Evolutionary conservation across 768 basidiomycete species (phyloP), one percentile per base, ranked within the genome.

Genomic region (Amylocystis lapponica): DNA sequence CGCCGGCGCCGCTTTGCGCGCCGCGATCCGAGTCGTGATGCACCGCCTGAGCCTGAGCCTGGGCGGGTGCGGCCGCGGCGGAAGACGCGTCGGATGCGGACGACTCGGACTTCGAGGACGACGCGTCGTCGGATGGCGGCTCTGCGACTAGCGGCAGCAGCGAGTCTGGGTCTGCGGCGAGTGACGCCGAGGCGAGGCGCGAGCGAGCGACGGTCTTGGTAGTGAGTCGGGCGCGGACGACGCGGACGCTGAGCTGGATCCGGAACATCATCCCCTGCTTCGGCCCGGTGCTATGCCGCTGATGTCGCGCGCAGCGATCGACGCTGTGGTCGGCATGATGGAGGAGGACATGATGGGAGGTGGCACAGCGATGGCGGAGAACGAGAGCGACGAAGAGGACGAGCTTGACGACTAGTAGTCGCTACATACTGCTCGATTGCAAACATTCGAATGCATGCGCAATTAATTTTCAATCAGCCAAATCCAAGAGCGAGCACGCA

Each of bases 251-350:
- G 72, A 72, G 35, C 63, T 86, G 16, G 68, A 76, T 32, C 72
- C 72, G 4, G 68, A 68, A 17, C 67, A 69, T 33, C 85, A 86
- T 57, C 83, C 83, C 2, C 61, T 86, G 2, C 61, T 86, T 43
- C 68, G 72, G 11, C 76, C 78, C 0, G 84, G 83, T 20, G 81
- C 81, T 10, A 72, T 86, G 71, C 82, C 81, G 4, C 66, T 68
- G 35, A 80, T 86, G 76, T 79, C 77, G n/a, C 74, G 71, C 39
- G 77, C 79, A 2, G 76, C 76, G 2, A 66, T 86, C 34, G 70
- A 83, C n/a, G 73, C 76, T 66, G 81, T 75, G 3, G 75, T 80
- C 10, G 77, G 72, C 9, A 78, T 85, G 66, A 69, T 85, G 5
- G 70, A 74, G 51, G 68, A 66, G 1, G 79, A 79, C 42, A 51